Conservation (phyloP, 805 yeast species). For the Kodamaea hsintzibuensis region DNA sequence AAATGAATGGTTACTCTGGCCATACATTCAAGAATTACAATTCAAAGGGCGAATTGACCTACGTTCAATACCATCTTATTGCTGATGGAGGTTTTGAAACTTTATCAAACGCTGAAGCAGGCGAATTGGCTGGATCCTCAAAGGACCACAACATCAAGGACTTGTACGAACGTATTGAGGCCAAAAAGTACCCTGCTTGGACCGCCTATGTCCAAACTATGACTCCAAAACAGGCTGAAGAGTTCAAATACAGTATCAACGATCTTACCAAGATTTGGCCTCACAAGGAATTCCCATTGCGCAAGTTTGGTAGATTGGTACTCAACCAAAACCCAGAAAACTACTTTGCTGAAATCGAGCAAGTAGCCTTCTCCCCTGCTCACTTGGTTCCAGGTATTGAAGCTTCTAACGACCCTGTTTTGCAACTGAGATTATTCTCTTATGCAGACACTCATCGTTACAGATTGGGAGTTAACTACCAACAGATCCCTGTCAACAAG, state of each 20-base stretch:
- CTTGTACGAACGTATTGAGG: constrained; percentile 44
- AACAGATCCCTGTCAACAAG: constrained; percentile 80
- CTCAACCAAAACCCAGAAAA: constrained; percentile 83
- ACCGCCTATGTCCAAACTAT: constrained; percentile 59
- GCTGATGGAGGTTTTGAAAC: constrained; percentile 51
- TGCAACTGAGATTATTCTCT: constrained; percentile 78
- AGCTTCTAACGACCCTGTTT: constrained; percentile 80
- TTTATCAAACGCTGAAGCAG: constrained; percentile 47
- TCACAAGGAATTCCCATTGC: constrained; percentile 79
- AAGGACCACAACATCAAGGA: constrained; percentile 50
- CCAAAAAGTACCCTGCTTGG: constrained; percentile 53
- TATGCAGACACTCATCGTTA: constrained; percentile 87
- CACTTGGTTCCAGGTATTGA: constrained; percentile 84
- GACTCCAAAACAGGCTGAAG: constrained; percentile 57
- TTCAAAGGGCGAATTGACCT: constrained; percentile 48
- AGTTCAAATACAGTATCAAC: constrained; percentile 47
- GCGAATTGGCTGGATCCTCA: constrained; percentile 44
- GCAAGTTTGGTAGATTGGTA: constrained; percentile 78
- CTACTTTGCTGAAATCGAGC: constrained; percentile 86
- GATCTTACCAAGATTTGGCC: constrained; percentile 81
- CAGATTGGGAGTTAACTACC: constrained; percentile 74
- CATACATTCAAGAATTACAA: constrained; percentile 62
- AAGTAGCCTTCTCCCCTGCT: constrained; percentile 82
- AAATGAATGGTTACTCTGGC: constrained; percentile 65
- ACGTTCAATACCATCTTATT: constrained; percentile 56